Conservation (phyloP, 2,329 filamentous ascomycete species). For the Periglandula ipomoeae region DNA sequence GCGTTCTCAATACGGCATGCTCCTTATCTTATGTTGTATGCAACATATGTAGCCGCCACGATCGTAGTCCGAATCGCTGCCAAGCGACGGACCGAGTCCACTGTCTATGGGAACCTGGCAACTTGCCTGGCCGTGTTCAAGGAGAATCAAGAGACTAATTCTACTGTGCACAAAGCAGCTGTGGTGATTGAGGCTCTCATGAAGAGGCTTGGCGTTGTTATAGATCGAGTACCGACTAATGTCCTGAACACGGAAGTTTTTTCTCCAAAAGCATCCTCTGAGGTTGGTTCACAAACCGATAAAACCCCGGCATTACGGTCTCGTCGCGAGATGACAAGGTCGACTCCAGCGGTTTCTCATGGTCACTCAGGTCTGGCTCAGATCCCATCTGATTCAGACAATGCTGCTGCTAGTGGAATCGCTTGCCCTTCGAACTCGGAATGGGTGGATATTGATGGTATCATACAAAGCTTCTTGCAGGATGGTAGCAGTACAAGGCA, state of each 20-base stretch:
- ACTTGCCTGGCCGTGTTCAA: constrained; percentile 37
- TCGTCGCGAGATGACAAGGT: not conserved
- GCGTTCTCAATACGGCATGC: constrained; percentile 36
- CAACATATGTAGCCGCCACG: constrained; percentile 44
- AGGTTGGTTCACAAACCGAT: not conserved
- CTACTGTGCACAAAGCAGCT: constrained; percentile 32
- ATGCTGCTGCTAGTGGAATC: not conserved
- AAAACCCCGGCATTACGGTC: not conserved
- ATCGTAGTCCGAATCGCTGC: constrained; percentile 43
- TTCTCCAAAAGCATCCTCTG: not conserved
- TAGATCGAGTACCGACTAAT: constrained; percentile 10
- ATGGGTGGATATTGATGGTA: constrained; percentile 25
- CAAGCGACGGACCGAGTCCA: constrained; percentile 28
- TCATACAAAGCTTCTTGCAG: constrained; percentile 25
- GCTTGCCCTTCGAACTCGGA: constrained; percentile 8
- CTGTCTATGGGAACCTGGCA: constrained; percentile 29
- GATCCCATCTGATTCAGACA: not conserved
- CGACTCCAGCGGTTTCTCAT: not conserved
- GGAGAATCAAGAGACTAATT: constrained; percentile 41
- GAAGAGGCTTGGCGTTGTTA: constrained; percentile 30
- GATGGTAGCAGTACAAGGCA: constrained; percentile 11
- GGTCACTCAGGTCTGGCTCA: not conserved
- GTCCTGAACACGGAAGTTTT: constrained; percentile 2
- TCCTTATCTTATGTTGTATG: constrained; percentile 46
- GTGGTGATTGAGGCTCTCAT: constrained; percentile 31